These are phyloP conservation scores for Phytopythium mirpurense DNA, from an alignment of 352 stramenopile species.

Conservation along the genomic window DNA sequence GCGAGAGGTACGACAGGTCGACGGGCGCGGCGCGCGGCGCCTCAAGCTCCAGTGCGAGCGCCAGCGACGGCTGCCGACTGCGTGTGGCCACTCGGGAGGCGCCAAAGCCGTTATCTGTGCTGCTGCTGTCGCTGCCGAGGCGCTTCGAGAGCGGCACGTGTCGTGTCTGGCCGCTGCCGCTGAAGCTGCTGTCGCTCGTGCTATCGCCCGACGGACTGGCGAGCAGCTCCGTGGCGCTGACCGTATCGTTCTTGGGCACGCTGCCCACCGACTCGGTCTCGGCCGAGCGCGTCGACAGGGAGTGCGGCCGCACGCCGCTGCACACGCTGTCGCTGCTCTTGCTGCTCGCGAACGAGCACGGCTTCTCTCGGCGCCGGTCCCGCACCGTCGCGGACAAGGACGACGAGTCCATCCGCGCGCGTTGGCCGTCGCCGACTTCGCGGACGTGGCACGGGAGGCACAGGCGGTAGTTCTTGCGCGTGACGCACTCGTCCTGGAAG, in stretches of 20 bases:
- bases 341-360: constrained; percentile 2
- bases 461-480: constrained; percentile 49
- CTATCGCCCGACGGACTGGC: constrained; percentile 11
- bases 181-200: constrained; percentile 16
- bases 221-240: not conserved
- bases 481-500: constrained; percentile 32
- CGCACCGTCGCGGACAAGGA: not conserved
- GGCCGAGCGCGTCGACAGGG: constrained; percentile 22
- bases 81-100: constrained; percentile 12
- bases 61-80: constrained; percentile 11
- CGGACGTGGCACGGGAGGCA: constrained; percentile 34
- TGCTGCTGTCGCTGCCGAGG: constrained; percentile 12
- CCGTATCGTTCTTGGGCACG: constrained; percentile 13
- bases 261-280: constrained; percentile 32
- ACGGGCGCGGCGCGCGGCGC: constrained; percentile 23
- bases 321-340: constrained; percentile 13
- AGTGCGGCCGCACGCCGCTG: constrained; percentile 15
- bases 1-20: constrained; percentile 44
- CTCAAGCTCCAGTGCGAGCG: constrained; percentile 17
- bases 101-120: constrained; percentile 12
- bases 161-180: constrained; percentile 6
- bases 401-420: not conserved
- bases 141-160: not conserved
- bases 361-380: constrained; percentile 1
- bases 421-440: not conserved